phyloP scores from a whole-genome alignment of 768 basidiomycete species.

The Rubroboletus pulcherrimus region DNA sequence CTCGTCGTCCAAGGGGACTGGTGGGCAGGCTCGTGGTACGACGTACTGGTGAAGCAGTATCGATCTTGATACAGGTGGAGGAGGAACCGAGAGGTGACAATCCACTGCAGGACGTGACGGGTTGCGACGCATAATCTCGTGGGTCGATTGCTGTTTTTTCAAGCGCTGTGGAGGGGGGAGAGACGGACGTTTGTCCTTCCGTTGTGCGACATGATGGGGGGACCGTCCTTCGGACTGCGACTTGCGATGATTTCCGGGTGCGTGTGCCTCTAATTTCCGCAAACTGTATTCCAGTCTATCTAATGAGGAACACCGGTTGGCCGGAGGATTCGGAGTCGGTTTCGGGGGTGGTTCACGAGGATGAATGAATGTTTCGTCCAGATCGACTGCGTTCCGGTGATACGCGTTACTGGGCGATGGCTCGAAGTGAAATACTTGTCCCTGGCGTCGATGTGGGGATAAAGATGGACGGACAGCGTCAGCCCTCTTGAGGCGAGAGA shows the following conservation, averaged over 20 bases:
- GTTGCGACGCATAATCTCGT: neutral
- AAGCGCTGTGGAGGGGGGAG: conserved; percentile 14
- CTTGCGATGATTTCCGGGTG: conserved; percentile 24
- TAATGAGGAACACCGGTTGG: conserved; percentile 29
- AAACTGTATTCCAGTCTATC: conserved; percentile 34
- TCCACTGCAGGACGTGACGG: neutral
- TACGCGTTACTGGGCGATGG: neutral
- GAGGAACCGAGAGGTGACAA: conserved; percentile 4
- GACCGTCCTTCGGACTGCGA: conserved; percentile 15
- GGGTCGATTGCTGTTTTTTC: conserved; percentile 12
- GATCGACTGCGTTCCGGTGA: neutral
- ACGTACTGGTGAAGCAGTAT: neutral
- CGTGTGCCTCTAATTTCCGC: conserved; percentile 30
- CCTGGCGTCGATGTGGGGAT: conserved; percentile 21
- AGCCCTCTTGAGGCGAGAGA: conserved; percentile 7
- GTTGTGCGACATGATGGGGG: neutral
- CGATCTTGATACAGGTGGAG: conserved; percentile 4
- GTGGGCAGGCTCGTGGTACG: neutral
- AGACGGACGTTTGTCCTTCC: conserved; percentile 19
- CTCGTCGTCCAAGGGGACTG: neutral
- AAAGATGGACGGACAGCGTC: conserved; percentile 3
- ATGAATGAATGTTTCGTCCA: conserved; percentile 11
- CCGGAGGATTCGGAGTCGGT: conserved; percentile 7
- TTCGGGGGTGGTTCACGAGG: conserved; percentile 21
- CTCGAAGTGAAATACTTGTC: conserved; percentile 24